Percentiles rank a stretch among this genome's conserved stretches.
Conservation (phyloP, 495 filamentous ascomycete genomes). For the Hamigera avellanea region DNA sequence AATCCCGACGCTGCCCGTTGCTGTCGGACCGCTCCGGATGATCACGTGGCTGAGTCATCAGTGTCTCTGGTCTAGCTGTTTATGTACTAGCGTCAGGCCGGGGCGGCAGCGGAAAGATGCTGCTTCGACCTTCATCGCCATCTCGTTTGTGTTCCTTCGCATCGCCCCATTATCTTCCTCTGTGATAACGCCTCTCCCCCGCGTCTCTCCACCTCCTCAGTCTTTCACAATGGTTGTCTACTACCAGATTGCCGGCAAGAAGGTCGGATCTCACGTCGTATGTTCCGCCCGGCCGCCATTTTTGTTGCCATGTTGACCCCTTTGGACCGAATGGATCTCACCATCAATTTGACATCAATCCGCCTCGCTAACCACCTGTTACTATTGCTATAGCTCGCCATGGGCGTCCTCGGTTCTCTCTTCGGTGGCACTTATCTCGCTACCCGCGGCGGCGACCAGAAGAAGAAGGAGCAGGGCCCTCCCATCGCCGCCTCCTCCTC, state of each 20-base stretch:
- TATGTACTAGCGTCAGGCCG: not conserved
- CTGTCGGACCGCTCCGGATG: not conserved
- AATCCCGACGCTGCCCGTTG: not conserved
- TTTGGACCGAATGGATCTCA: constrained; percentile 8
- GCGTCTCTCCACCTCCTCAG: not conserved
- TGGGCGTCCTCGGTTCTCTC: constrained; percentile 60
- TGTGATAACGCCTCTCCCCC: not conserved
- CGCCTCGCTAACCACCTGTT: not conserved
- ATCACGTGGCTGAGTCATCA: not conserved
- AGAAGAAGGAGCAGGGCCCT: constrained; percentile 47
- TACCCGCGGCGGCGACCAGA: constrained; percentile 51
- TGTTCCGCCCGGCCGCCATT: constrained; percentile 24
- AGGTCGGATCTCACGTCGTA: constrained; percentile 91
- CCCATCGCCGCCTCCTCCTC: constrained; percentile 79
- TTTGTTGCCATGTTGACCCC: not conserved
- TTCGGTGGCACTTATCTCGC: constrained; percentile 45
- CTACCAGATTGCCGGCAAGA: constrained; percentile 78
- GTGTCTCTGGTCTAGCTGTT: not conserved
- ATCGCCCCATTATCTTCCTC: not conserved
- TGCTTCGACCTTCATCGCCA: not conserved
- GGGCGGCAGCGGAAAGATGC: not conserved
- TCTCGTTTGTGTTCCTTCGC: too few species aligned
- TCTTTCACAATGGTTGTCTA: constrained; percentile 67
- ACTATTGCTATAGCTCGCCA: constrained; percentile 57
- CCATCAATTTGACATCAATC: constrained; percentile 1